A percentile compares a stretch with the other conserved stretches of the same genome.
Conservation (phyloP, 805 yeast species). For the Helenozyma baotianmanensis region DNA sequence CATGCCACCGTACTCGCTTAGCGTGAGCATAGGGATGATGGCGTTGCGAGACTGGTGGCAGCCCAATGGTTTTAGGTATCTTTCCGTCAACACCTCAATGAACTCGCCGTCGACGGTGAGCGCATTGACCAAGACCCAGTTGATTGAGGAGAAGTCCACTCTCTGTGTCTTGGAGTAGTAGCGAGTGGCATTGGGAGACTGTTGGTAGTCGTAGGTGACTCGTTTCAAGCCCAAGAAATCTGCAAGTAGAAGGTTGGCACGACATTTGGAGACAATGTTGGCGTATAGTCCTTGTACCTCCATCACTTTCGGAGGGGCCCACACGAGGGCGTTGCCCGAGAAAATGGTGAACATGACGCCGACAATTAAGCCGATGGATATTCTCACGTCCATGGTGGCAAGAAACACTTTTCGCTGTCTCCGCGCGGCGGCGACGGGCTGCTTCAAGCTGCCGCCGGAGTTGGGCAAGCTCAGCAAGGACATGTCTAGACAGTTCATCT, state of each 20-base stretch:
- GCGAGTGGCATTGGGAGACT: constrained; percentile 78
- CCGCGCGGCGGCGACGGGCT: constrained; percentile 28
- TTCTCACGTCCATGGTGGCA: constrained; percentile 39
- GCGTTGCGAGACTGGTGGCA: constrained; percentile 70
- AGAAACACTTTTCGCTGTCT: constrained; percentile 50
- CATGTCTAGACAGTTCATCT: constrained; percentile 71
- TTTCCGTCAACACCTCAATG: constrained; percentile 77
- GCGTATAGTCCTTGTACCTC: constrained; percentile 86
- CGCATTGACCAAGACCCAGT: constrained; percentile 88
- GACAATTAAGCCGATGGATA: constrained; percentile 77
- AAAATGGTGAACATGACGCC: constrained; percentile 79
- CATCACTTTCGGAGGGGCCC: constrained; percentile 72
- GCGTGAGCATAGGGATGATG: constrained; percentile 81
- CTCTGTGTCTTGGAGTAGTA: constrained; percentile 70
- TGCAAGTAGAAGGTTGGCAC: constrained; percentile 71
- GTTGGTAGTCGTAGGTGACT: constrained; percentile 89
- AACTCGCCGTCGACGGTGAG: constrained; percentile 91
- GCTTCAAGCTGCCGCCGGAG: constrained; percentile 49
- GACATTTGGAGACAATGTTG: constrained; percentile 62
- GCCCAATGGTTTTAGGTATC: constrained; percentile 90
- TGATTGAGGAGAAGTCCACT: constrained; percentile 73
- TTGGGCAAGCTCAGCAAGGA: constrained; percentile 65
- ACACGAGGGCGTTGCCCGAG: constrained; percentile 75
- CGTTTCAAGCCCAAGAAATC: constrained; percentile 87
- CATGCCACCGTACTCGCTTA: constrained; percentile 95